These are phyloP conservation scores for Trichosporon sp. DNA, from an alignment of 1,284 basidiomycete species.

Conservation along the genomic window DNA sequence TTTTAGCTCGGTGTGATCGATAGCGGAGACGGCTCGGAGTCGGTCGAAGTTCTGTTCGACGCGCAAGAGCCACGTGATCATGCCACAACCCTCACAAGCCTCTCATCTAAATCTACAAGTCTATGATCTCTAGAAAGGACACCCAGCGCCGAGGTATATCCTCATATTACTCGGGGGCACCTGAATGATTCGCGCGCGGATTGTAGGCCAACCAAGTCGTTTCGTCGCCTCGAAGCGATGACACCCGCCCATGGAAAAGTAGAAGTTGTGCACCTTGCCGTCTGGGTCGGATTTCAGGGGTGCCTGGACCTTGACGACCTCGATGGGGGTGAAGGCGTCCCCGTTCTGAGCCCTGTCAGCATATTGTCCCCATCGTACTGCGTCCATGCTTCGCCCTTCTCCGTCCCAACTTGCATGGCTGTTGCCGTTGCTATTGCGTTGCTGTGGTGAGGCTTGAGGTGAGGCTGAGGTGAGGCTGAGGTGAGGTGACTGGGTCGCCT, in stretches of 20 bases:
- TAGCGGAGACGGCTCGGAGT: too few relatives aligned
- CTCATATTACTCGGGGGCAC: conserved; percentile 54
- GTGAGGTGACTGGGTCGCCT: too few relatives aligned
- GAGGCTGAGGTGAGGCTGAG: too few relatives aligned
- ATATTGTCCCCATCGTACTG: neutral
- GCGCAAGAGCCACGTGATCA: too few relatives aligned
- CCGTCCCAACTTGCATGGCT: too few relatives aligned
- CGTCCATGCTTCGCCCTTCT: neutral
- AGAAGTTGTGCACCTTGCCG: conserved; percentile 46
- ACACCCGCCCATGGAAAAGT: conserved; percentile 58
- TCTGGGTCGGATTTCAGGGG: conserved; percentile 44
- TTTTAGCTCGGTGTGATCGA: too few relatives aligned
- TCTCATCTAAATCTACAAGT: too few relatives aligned
- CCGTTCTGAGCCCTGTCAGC: conserved; percentile 42
- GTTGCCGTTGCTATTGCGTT: too few relatives aligned
- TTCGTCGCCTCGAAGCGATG: conserved; percentile 58
- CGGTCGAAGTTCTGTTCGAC: too few relatives aligned
- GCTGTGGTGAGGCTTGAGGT: too few relatives aligned
- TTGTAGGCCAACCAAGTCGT: conserved; percentile 49
- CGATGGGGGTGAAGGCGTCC: conserved; percentile 57
- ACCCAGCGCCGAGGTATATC: conserved; percentile 53
- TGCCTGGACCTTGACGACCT: conserved; percentile 53
- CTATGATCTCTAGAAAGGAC: conserved; percentile 46
- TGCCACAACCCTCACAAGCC: too few relatives aligned
- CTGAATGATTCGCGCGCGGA: conserved; percentile 55